Evolutionary conservation across 192 early-diverging fungal genomes (phyloP).

Genomic region (Entomortierella beljakovae): DNA sequence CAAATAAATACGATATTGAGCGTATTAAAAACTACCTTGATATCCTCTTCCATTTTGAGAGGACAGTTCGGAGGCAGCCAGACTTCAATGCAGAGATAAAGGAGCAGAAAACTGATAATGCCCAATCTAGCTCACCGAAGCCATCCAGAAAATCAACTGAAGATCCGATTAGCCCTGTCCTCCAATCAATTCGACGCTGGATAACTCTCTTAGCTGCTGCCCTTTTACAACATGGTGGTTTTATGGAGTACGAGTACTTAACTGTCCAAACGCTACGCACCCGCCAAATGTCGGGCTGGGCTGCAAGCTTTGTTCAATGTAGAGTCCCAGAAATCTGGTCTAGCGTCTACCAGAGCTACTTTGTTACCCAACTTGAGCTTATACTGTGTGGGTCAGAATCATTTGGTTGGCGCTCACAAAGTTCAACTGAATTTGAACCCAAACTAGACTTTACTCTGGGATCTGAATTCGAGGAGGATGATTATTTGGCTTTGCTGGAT

Average conservation of each 20-base stretch:
- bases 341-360: conserved; percentile 19
- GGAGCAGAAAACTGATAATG: conserved; percentile 1
- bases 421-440: not conserved
- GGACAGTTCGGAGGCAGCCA: conserved; percentile 36
- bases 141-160: not conserved
- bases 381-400: conserved; percentile 21
- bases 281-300: conserved; percentile 25
- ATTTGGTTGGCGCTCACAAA: not conserved
- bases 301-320: conserved; percentile 34
- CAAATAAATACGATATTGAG: not conserved
- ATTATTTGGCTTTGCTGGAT: conserved; percentile 56
- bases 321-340: conserved; percentile 28
- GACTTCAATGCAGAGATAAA: conserved; percentile 28
- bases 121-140: not conserved
- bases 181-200: conserved; percentile 41
- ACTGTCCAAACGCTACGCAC: conserved; percentile 32
- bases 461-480: conserved; percentile 49
- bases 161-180: conserved; percentile 7
- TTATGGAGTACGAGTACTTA: conserved; percentile 19
- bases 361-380: conserved; percentile 26
- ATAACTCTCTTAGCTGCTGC: conserved; percentile 29
- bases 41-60: conserved; percentile 49
- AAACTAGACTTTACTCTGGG: conserved; percentile 3
- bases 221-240: conserved; percentile 21
- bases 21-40: conserved; percentile 30